Base-by-base conservation (phyloP, 306 rosid species). In the Cicer yamashitae region DNA sequence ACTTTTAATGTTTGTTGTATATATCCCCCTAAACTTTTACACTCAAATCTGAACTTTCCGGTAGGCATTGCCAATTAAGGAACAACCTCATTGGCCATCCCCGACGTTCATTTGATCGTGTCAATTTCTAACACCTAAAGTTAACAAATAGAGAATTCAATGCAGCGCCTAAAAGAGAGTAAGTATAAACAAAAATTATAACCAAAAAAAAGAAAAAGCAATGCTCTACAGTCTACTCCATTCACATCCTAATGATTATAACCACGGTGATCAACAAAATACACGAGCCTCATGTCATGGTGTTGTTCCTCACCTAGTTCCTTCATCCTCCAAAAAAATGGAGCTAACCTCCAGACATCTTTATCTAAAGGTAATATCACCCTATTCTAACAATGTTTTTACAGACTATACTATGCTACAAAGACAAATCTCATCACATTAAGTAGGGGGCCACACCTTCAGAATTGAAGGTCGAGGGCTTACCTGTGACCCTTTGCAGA, bases 211-310 rank as follows among this genome's bases (percentile, higher is more conserved):
- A 58, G 65, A 41, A 74, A 75, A 58, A 70, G 52, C 71, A 71
- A 52, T 68, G 46, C 25, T 57, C 40, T 13, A 47, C 63, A 39
- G 22, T 57, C 40, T 13, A 47, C 63, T 59, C 17, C 78, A 79
- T 84, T 80, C 86, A 89, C 91, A 80, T 75, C 84, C 83, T 86
- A 84, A 69, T 47, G 45, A 68, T 61, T 54, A 79, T 62, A 46
- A 25, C 80, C 65, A 70, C 18, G 67, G 78, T 66, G 82, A 77
- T 82, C 58, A 54, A 76, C 83, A 74, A 90, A 74, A 73, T 82
- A 78, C 61, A 86, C 69, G 34, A 70, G 83, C 82, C 78, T 82
- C 65, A 39, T 34, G 74, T 58, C 64, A 25, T 58, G 7, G 64
- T 58, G 64, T 80, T 20, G 6, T 57, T 65, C 48, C 51, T 64